A percentile compares a stretch with the other conserved stretches of the same genome.
Conservation (phyloP, 1,139 yeast species). For the Meyerozyma carpophila region DNA sequence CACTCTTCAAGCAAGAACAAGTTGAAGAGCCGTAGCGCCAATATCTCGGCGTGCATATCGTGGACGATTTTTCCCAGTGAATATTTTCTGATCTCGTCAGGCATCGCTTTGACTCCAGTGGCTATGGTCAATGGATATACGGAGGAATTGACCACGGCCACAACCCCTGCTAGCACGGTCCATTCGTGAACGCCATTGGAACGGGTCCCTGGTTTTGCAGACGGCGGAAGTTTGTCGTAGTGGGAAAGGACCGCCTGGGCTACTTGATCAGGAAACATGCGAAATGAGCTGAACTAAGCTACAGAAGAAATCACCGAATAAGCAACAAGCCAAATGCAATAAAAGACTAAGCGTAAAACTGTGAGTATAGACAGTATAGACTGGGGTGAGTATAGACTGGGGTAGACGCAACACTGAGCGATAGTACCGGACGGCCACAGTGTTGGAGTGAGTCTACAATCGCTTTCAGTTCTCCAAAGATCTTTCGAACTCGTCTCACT, state of each 20-base stretch:
- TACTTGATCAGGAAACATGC: conserved; percentile 11
- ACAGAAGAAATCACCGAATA: background rate
- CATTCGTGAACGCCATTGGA: conserved; percentile 70
- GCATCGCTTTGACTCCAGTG: conserved; percentile 80
- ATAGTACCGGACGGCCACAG: no score
- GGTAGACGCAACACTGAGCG: no score
- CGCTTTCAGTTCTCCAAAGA: no score
- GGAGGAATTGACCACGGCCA: conserved; percentile 28
- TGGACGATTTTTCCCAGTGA: conserved; percentile 64
- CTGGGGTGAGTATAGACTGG: no score
- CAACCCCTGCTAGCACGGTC: conserved; percentile 79
- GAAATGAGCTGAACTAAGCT: background rate
- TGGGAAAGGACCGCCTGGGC: conserved; percentile 20
- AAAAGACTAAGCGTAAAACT: background rate
- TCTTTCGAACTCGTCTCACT: no score
- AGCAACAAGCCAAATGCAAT: background rate
- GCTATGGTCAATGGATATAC: conserved; percentile 47
- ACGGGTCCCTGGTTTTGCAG: conserved; percentile 54
- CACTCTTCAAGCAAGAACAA: conserved; percentile 29
- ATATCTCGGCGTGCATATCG: conserved; percentile 85
- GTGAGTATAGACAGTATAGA: no score
- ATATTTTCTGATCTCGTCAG: conserved; percentile 40
- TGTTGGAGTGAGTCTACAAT: no score
- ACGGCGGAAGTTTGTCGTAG: conserved; percentile 27
- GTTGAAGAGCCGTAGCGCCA: conserved; percentile 68